Conservation (phyloP, 2,329 filamentous ascomycete genomes). For the Aspergillus thermomutatus region DNA sequence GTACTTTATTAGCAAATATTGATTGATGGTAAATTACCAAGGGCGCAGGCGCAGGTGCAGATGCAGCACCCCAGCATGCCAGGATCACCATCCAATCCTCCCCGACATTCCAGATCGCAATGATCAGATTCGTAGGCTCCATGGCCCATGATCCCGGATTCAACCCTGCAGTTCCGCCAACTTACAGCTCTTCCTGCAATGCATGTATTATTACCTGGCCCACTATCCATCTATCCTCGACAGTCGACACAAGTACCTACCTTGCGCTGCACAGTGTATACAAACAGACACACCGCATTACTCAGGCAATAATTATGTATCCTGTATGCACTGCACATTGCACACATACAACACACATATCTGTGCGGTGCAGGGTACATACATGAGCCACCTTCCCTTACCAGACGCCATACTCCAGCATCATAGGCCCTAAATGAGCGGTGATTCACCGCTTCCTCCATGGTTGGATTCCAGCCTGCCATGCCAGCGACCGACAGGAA, state of each 20-base stretch:
- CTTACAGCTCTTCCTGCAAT: constrained; percentile 14
- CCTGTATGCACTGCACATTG: too few relatives aligned
- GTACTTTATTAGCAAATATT: too few relatives aligned
- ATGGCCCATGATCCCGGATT: constrained; percentile 15
- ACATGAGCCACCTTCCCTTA: neutral
- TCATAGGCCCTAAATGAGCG: constrained; percentile 6
- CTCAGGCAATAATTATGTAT: too few relatives aligned
- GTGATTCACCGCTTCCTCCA: constrained; percentile 19
- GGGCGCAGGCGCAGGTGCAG: too few relatives aligned
- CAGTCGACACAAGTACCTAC: neutral
- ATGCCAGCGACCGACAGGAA: constrained; percentile 4
- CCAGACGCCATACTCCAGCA: neutral
- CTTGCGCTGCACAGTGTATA: too few relatives aligned
- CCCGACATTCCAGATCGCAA: neutral
- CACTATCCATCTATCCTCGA: neutral
- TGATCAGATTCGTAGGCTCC: constrained; percentile 10
- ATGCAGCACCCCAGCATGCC: constrained; percentile 1
- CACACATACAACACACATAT: neutral
- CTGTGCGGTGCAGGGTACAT: neutral
- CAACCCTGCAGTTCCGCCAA: constrained; percentile 11
- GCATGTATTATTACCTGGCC: constrained; percentile 3
- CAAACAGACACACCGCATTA: neutral
- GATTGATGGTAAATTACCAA: too few relatives aligned
- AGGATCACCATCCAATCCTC: neutral
- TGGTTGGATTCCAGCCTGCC: constrained; percentile 13